Percentiles rank a stretch among this genome's conserved stretches.
Conservation (phyloP, 306 rosid species). For the Prunus kanzakura region DNA sequence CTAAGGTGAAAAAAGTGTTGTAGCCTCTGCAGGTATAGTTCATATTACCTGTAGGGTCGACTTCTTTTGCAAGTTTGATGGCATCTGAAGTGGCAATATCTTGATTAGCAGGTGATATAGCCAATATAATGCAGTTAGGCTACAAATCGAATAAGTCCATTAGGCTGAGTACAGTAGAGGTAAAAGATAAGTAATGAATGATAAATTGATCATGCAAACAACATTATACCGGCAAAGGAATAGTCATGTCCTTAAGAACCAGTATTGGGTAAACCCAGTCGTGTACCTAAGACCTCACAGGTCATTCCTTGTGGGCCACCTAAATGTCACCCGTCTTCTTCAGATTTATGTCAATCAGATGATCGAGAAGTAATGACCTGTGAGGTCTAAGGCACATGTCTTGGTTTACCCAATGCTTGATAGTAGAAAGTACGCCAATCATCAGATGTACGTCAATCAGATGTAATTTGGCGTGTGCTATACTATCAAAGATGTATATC, state of each 20-base stretch:
- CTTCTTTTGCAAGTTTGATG: conserved; percentile 88
- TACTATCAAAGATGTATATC: not conserved
- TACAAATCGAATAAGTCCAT: conserved; percentile 47
- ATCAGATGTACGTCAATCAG: too few relatives aligned
- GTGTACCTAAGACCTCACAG: not conserved
- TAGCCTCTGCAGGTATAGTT: conserved; percentile 9
- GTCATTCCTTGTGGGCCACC: not conserved
- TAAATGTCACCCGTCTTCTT: not conserved
- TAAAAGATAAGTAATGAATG: not conserved
- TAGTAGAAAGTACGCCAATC: not conserved
- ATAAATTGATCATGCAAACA: conserved; percentile 3
- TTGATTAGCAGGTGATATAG: conserved; percentile 95
- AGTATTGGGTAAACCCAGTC: not conserved
- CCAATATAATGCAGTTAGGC: conserved; percentile 93
- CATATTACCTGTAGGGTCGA: conserved; percentile 75
- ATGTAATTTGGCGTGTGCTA: not conserved
- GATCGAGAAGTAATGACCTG: not conserved
- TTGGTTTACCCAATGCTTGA: not conserved
- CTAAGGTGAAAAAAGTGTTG: not conserved
- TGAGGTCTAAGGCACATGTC: not conserved
- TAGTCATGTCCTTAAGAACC: not conserved
- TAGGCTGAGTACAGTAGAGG: conserved; percentile 18
- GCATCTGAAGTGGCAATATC: conserved; percentile 98
- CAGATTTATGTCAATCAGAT: too few relatives aligned
- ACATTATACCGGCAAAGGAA: not conserved